A percentile compares a stretch with the other conserved stretches of the same genome.
phyloP scores from a whole-genome alignment of 2,329 filamentous ascomycete species.

The Microsporum canis region DNA sequence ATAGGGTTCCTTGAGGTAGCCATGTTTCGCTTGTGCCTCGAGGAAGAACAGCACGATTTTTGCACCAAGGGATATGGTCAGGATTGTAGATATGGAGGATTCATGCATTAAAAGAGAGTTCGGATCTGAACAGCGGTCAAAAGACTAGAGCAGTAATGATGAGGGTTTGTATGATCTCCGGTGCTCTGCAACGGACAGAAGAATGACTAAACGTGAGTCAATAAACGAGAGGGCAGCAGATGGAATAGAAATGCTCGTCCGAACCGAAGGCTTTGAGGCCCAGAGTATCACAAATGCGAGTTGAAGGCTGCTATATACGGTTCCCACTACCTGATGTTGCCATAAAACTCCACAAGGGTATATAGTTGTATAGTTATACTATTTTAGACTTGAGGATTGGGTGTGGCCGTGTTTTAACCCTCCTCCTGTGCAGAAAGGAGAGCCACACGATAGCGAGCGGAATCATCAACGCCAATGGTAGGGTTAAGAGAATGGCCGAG shows the following conservation, averaged over 20 bases:
- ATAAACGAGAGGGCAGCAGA: constrained; percentile 3
- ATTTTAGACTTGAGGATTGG: background rate
- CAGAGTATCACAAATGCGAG: constrained; percentile 17
- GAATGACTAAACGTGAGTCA: constrained; percentile 3
- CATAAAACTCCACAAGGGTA: no score
- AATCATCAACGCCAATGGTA: constrained; percentile 18
- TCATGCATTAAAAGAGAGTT: constrained; percentile 20
- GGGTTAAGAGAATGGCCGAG: constrained; percentile 21
- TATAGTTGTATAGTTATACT: background rate
- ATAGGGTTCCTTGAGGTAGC: constrained; percentile 16
- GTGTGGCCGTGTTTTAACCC: background rate
- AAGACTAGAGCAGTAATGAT: constrained; percentile 29
- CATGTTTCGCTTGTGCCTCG: constrained; percentile 19
- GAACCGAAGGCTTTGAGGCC: background rate
- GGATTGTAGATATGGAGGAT: constrained; percentile 13
- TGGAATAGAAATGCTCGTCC: constrained; percentile 1
- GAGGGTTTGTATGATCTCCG: constrained; percentile 30
- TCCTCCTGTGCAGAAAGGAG: constrained; percentile 13
- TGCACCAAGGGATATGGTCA: constrained; percentile 12
- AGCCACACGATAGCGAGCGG: constrained; percentile 16
- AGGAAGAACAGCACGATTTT: constrained; percentile 16
- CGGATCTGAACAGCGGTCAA: constrained; percentile 31
- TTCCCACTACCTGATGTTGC: constrained; percentile 8
- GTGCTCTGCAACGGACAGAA: constrained; percentile 24
- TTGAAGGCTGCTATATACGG: constrained; percentile 15